Evolutionary conservation across 2,329 filamentous ascomycete species (phyloP).

Genomic region (Geosmithia morbida): DNA sequence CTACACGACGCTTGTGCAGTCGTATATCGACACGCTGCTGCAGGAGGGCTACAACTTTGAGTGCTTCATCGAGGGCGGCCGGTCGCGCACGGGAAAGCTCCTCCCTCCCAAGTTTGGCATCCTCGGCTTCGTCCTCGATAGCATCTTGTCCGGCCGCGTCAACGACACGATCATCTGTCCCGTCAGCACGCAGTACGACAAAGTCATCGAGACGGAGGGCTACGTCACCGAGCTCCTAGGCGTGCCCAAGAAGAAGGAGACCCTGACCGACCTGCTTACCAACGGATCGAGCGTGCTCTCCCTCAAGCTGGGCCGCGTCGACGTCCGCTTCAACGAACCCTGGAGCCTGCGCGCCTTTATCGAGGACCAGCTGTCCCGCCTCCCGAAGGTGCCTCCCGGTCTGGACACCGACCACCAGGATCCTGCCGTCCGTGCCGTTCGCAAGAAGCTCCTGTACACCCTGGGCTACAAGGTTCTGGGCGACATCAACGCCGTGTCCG

Average conservation of each 20-base stretch:
- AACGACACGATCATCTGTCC: constrained; percentile 88
- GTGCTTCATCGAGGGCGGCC: constrained; percentile 92
- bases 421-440: constrained; percentile 34
- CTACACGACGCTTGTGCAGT: constrained; percentile 85
- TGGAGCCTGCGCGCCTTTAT: constrained; percentile 84
- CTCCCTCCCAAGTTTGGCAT: constrained; percentile 93
- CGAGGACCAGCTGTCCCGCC: constrained; percentile 51
- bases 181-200: constrained; percentile 96
- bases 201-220: constrained; percentile 94
- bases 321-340: constrained; percentile 90
- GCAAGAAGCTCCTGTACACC: constrained; percentile 65
- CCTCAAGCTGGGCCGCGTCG: constrained; percentile 76
- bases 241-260: constrained; percentile 91
- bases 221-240: constrained; percentile 92
- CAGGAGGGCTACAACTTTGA: constrained; percentile 90
- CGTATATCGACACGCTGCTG: constrained; percentile 85
- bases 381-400: constrained; percentile 26
- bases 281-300: constrained; percentile 75
- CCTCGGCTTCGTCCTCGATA: constrained; percentile 80
- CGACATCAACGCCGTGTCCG: constrained; percentile 90
- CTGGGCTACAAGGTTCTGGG: constrained; percentile 85
- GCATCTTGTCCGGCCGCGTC: constrained; percentile 73
- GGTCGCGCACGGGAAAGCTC: constrained; percentile 86
- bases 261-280: constrained; percentile 76
- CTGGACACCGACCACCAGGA: constrained; percentile 30